Conservation (phyloP, 2,329 filamentous ascomycete species). For the Fusarium sterilihyphosum region DNA sequence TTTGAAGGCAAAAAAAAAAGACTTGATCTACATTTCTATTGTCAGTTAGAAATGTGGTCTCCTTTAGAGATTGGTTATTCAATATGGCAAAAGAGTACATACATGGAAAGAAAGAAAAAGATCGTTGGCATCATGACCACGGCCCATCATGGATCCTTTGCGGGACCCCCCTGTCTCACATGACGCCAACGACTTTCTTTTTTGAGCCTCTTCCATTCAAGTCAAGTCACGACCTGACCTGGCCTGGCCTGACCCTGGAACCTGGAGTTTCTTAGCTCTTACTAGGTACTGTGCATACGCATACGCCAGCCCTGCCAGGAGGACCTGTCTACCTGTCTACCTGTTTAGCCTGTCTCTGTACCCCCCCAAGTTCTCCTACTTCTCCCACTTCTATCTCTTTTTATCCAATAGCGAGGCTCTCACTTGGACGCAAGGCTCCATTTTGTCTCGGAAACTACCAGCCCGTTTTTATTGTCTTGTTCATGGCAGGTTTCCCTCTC, state of each 20-base stretch:
- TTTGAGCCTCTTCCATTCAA: slow-evolving; percentile 5
- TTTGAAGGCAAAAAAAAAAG: neutral
- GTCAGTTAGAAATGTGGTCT: neutral
- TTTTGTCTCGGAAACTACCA: slow-evolving; percentile 25
- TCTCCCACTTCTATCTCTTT: neutral
- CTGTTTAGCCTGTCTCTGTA: neutral
- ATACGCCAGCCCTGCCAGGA: slow-evolving; percentile 6
- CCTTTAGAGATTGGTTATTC: neutral
- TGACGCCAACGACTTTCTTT: slow-evolving; percentile 37
- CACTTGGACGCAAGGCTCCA: neutral
- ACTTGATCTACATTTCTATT: neutral
- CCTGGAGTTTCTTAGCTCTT: slow-evolving; percentile 1
- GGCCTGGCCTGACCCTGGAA: neutral
- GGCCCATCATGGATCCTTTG: slow-evolving; percentile 29
- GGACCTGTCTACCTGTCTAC: neutral
- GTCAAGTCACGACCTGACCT: neutral
- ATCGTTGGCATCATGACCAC: slow-evolving; percentile 1
- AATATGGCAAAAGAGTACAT: neutral
- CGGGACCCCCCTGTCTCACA: slow-evolving; percentile 8
- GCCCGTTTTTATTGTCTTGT: slow-evolving; percentile 13
- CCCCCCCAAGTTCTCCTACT: neutral
- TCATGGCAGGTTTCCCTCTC: slow-evolving; percentile 1
- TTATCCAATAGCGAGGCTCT: neutral
- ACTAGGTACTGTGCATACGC: neutral
- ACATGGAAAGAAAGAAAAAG: neutral